phyloP scores from a whole-genome alignment of 2,329 filamentous ascomycete species.

The Talaromyces sp. region DNA sequence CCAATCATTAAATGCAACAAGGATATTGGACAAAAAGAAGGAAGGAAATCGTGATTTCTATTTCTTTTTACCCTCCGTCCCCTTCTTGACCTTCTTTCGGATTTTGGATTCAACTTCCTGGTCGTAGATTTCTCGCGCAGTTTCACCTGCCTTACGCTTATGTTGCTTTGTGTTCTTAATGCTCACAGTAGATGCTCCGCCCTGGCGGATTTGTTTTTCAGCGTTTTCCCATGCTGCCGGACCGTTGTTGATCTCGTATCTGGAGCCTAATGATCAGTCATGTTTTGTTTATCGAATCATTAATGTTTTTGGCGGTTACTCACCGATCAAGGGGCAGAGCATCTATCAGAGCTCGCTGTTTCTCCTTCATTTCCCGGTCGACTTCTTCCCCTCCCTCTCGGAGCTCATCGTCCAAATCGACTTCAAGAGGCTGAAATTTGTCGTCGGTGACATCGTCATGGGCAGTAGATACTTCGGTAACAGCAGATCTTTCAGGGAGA shows the following conservation, averaged over 20 bases:
- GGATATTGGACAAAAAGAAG: not conserved
- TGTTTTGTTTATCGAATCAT: slow-evolving; percentile 21
- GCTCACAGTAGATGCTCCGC: slow-evolving; percentile 58
- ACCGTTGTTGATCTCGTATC: slow-evolving; percentile 44
- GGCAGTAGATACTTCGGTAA: slow-evolving; percentile 49
- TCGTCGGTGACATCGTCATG: slow-evolving; percentile 64
- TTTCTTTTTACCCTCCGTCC: slow-evolving; percentile 36
- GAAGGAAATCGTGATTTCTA: slow-evolving; percentile 14
- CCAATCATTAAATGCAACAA: slow-evolving; percentile 8
- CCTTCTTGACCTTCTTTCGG: slow-evolving; percentile 42
- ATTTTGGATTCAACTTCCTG: slow-evolving; percentile 39
- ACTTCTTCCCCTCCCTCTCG: slow-evolving; percentile 77
- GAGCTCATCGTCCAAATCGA: slow-evolving; percentile 72
- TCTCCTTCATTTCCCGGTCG: slow-evolving; percentile 63
- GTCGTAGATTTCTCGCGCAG: slow-evolving; percentile 46
- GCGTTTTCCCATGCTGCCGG: slow-evolving; percentile 52
- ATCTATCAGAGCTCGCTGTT: slow-evolving; percentile 85
- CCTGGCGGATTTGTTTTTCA: slow-evolving; percentile 67
- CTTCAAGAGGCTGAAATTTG: slow-evolving; percentile 66
- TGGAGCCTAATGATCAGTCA: slow-evolving; percentile 35
- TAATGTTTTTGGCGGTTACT: slow-evolving; percentile 29
- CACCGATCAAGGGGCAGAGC: slow-evolving; percentile 82
- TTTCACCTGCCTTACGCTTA: slow-evolving; percentile 67
- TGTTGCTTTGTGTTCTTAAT: slow-evolving; percentile 67
- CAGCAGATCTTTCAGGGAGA: slow-evolving; percentile 47